Conservation (phyloP, 2,329 filamentous ascomycete species). For the Rutstroemia sp. region DNA sequence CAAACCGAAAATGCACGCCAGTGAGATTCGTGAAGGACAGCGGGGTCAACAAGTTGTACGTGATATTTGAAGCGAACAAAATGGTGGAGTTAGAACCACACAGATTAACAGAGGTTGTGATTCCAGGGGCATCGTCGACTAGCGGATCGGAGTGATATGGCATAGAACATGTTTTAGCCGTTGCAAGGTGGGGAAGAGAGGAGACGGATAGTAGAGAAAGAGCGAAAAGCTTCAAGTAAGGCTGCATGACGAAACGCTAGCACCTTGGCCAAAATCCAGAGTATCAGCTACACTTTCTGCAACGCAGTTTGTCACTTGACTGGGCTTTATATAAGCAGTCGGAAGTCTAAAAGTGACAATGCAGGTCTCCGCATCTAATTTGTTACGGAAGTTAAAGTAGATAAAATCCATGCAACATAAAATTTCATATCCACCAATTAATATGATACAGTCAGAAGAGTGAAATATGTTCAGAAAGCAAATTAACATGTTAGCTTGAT, state of each 20-base stretch:
- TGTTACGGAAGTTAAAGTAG: no score
- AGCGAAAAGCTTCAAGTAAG: background rate
- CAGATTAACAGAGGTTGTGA: background rate
- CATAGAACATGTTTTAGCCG: constrained; percentile 1
- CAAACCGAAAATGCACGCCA: background rate
- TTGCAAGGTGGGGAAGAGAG: background rate
- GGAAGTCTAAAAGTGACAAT: no score
- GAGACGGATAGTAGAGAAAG: background rate
- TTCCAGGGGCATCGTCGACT: background rate
- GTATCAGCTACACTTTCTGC: no score
- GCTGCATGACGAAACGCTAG: background rate
- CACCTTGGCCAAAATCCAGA: no score
- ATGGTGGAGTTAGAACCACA: background rate
- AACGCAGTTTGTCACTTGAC: no score
- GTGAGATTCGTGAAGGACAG: background rate
- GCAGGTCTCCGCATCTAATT: no score
- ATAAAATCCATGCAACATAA: no score
- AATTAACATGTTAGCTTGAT: no score
- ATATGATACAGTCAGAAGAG: no score
- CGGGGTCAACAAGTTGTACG: constrained; percentile 1
- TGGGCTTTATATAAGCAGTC: no score
- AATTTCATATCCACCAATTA: no score
- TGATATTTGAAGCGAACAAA: background rate
- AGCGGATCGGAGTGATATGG: background rate
- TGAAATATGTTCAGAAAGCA: no score